A percentile compares a stretch with the other conserved stretches of the same genome.
phyloP scores from a whole-genome alignment of 306 rosid genomes.

The Prunus persica region DNA sequence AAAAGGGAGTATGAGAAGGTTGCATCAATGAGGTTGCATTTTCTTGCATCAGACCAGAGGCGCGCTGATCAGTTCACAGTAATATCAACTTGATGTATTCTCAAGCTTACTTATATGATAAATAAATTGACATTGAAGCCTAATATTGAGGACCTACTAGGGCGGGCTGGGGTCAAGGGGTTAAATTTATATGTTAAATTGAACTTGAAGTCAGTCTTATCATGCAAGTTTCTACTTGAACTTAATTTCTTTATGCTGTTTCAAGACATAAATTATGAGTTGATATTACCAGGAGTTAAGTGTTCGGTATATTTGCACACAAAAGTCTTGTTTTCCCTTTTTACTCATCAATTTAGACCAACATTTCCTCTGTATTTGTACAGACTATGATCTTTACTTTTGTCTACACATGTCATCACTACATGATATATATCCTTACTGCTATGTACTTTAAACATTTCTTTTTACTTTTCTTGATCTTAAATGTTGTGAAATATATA shows the following conservation, averaged over 20 bases:
- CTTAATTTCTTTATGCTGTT: background rate
- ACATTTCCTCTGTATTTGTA: background rate
- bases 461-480: background rate
- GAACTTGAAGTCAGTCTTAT: background rate
- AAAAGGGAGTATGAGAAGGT: conserved; percentile 75
- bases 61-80: conserved; percentile 95
- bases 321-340: background rate
- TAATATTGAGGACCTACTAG: background rate
- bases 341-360: background rate
- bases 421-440: background rate
- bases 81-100: conserved; percentile 28
- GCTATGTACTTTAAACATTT: background rate
- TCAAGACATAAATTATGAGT: background rate
- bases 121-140: conserved; percentile 9
- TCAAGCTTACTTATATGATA: background rate
- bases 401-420: background rate
- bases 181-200: background rate
- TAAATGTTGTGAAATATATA: background rate
- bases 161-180: background rate
- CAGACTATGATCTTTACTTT: background rate
- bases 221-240: background rate
- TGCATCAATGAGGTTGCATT: conserved; percentile 85
- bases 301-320: background rate
- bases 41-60: conserved; percentile 79
- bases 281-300: background rate